Evolutionary conservation across 805 yeast genomes (phyloP).

Genomic region (Candida endomychidarum): DNA sequence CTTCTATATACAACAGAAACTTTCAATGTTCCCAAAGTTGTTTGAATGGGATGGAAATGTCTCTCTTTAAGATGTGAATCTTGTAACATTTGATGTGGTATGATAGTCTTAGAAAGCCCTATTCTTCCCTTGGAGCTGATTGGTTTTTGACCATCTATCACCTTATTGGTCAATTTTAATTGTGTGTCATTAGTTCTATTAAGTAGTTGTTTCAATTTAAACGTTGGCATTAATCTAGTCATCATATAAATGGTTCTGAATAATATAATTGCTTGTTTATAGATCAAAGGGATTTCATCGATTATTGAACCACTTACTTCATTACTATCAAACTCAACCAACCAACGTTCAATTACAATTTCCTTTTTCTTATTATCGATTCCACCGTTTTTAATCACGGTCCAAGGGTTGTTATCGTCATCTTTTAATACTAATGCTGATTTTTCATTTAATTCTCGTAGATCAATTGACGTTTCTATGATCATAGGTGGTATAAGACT

Average conservation of each 20-base stretch:
- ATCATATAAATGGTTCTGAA: conserved; percentile 73
- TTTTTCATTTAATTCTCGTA: conserved; percentile 53
- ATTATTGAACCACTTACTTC: conserved; percentile 32
- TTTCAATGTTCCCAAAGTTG: conserved; percentile 71
- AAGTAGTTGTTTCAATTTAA: conserved; percentile 48
- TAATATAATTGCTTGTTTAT: conserved; percentile 70
- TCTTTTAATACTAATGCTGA: conserved; percentile 63
- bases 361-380: conserved; percentile 55
- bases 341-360: conserved; percentile 94
- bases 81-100: conserved; percentile 39
- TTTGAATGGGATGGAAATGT: conserved; percentile 66
- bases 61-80: conserved; percentile 59
- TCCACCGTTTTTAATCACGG: conserved; percentile 55
- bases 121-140: conserved; percentile 80
- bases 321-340: conserved; percentile 69
- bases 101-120: conserved; percentile 72
- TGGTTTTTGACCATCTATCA: conserved; percentile 75
- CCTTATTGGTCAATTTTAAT: conserved; percentile 55
- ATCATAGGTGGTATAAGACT: conserved; percentile 73
- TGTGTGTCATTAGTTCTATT: conserved; percentile 11
- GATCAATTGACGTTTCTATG: conserved; percentile 77
- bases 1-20: conserved; percentile 78
- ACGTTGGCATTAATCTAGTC: conserved; percentile 68
- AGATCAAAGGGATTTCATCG: conserved; percentile 64
- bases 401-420: conserved; percentile 51